Evolutionary conservation across 2,329 filamentous ascomycete genomes (phyloP), one percentile per base, ranked within the genome.

Genomic region (Aspergillus sp.): DNA sequence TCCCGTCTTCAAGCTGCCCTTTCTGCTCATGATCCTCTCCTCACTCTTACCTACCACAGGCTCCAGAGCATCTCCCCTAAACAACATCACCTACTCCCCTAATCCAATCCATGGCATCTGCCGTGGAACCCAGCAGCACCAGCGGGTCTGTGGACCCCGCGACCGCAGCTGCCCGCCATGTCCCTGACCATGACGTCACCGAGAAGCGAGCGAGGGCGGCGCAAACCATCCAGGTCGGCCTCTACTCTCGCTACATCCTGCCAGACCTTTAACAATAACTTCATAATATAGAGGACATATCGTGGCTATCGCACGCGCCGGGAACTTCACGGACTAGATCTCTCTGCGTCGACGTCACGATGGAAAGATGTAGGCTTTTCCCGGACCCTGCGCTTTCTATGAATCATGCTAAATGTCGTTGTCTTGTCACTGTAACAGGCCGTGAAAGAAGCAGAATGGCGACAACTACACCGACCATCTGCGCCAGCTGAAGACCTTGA

Each of bases 361-460:
- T 93, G 90, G 89, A 79, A 86, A 10, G 86, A 90, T 69, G 88
- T 90, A 57, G 41, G 53, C 47, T n/a, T 7, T 30, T 23, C 6
- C 19, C 3, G 1, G 8, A 21, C 7, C 10, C 6, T 21, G 17
- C 38, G 21, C 30, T 32, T 32, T 32, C 10, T 32, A 3, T 5
- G 30, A 3, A 32, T 10, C 30, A 32, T 32, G 30, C 30, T 32
- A 27, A 27, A 27, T 8, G 25, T 8, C 1, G 25, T 27, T 27
- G 0, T 27, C 25, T 27, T 27, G 25, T 27, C 25, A 2, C 25
- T 3, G 2, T 8, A 27, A 3, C 60, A 85, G 76, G 82, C 81
- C 44, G 71, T 85, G 56, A 81, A 80, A 73, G 83, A 84, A 81
- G 85, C 84, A 13, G 78, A 81, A 72, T 88, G 84, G 77, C 79